Conservation (phyloP, 306 rosid species). For the Sechiopsis laciniata region DNA sequence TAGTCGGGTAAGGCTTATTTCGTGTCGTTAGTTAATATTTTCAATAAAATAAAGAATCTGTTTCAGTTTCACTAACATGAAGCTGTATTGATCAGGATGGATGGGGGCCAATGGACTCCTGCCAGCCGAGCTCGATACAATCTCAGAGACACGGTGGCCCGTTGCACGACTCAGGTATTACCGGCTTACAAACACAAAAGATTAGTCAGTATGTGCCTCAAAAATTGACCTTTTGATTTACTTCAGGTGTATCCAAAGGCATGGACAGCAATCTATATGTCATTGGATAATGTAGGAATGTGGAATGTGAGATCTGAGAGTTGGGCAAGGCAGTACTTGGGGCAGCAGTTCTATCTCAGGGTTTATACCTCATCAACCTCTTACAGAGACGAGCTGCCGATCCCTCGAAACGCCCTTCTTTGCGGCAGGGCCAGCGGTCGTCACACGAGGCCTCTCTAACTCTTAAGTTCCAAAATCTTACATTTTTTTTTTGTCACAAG, state of each 20-base stretch:
- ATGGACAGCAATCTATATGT: conserved; percentile 85
- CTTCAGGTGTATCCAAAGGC: conserved; percentile 71
- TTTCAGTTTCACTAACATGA: conserved; percentile 9
- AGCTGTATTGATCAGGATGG: conserved; percentile 53
- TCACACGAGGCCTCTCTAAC: conserved; percentile 55
- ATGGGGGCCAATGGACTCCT: conserved; percentile 84
- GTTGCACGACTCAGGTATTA: conserved; percentile 69
- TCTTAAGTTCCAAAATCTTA: neutral
- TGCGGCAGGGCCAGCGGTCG: conserved; percentile 83
- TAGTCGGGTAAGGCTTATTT: conserved; percentile 63
- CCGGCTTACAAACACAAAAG: neutral
- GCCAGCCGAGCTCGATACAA: conserved; percentile 74
- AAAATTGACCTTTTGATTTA: neutral
- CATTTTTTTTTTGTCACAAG: conserved; percentile 39
- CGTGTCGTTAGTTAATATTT: neutral
- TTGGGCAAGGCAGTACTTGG: conserved; percentile 93
- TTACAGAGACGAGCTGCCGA: conserved; percentile 65
- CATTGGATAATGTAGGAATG: conserved; percentile 92
- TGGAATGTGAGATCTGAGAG: conserved; percentile 90
- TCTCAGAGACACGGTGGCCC: conserved; percentile 78
- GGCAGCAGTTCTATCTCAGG: conserved; percentile 84
- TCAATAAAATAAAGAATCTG: neutral
- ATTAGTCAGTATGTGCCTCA: neutral
- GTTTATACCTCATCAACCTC: conserved; percentile 67
- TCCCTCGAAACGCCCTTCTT: conserved; percentile 76